Evolutionary conservation across 2,329 filamentous ascomycete species (phyloP).

Genomic region (Colletotrichum trifolii): DNA sequence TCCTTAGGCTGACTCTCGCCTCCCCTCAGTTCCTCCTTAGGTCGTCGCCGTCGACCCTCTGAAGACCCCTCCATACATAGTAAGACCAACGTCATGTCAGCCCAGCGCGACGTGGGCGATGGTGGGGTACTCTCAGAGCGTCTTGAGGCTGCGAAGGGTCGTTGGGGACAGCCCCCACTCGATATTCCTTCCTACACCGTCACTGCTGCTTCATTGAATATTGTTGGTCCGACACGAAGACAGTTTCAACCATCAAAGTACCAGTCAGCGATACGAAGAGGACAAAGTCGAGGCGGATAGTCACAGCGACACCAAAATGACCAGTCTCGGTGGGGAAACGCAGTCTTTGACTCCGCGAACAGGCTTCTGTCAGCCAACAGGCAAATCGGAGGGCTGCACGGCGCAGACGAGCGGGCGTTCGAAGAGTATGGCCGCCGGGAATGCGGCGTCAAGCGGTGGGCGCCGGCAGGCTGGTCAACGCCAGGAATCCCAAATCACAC

Average conservation of each 20-base stretch:
- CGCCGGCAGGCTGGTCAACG: slow-evolving; percentile 36
- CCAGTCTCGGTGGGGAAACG: slow-evolving; percentile 25
- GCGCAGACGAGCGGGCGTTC: slow-evolving; percentile 38
- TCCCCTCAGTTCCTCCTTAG: background rate
- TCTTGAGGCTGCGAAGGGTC: slow-evolving; percentile 14
- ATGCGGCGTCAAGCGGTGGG: slow-evolving; percentile 19
- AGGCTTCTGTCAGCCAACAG: slow-evolving; percentile 30
- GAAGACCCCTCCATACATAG: slow-evolving; percentile 23
- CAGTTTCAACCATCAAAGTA: no score
- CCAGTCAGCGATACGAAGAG: no score
- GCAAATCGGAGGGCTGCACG: slow-evolving; percentile 35
- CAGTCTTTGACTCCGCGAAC: slow-evolving; percentile 25
- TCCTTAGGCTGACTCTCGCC: slow-evolving; percentile 11
- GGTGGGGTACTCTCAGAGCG: slow-evolving; percentile 27
- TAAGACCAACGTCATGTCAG: slow-evolving; percentile 26
- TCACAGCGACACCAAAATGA: slow-evolving; percentile 7
- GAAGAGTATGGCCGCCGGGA: slow-evolving; percentile 27
- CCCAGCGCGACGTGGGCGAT: slow-evolving; percentile 21
- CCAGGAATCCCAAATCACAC: slow-evolving; percentile 25
- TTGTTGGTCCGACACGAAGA: no score
- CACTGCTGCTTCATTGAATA: no score
- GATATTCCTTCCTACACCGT: background rate
- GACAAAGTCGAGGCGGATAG: background rate
- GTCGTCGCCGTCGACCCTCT: background rate
- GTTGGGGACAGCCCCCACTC: slow-evolving; percentile 2